Conservation (phyloP, 352 stramenopile genomes). For the Globisporangium carolinianum region DNA sequence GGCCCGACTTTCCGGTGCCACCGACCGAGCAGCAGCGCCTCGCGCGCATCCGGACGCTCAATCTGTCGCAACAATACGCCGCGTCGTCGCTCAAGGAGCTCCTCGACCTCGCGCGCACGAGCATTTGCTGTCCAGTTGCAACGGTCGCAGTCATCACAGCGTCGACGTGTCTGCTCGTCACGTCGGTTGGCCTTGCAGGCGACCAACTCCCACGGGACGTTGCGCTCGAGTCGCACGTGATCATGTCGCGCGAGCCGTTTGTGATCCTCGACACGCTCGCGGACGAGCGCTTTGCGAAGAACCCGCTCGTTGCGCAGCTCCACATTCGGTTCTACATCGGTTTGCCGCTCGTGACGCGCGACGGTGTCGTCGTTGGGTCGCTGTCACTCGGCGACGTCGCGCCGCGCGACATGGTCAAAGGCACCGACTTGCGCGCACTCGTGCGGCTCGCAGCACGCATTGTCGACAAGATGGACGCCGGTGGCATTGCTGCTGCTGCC, state of each 20-base stretch:
- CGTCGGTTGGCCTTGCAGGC: constrained; percentile 60
- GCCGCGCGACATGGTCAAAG: constrained; percentile 54
- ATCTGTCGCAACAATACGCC: constrained; percentile 73
- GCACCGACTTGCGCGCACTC: constrained; percentile 59
- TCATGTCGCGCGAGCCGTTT: constrained; percentile 70
- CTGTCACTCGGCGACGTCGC: constrained; percentile 65
- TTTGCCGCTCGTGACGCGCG: constrained; percentile 59
- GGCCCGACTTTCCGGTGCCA: constrained; percentile 66
- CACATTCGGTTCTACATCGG: constrained; percentile 78
- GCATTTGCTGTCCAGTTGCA: constrained; percentile 61
- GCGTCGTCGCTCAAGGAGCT: constrained; percentile 67
- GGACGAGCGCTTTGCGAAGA: constrained; percentile 75
- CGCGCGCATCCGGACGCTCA: constrained; percentile 51
- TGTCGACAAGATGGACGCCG: constrained; percentile 60
- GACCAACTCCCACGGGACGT: constrained; percentile 77
- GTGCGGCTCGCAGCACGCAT: constrained; percentile 61
- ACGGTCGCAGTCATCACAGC: constrained; percentile 64
- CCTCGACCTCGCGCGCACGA: constrained; percentile 63
- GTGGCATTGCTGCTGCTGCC: not conserved
- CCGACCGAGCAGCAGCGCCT: constrained; percentile 45
- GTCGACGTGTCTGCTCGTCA: constrained; percentile 69
- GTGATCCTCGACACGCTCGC: constrained; percentile 67
- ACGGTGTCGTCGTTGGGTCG: constrained; percentile 63
- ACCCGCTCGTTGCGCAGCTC: constrained; percentile 62
- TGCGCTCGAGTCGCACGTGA: constrained; percentile 59